Evolutionary conservation across 202 grass and related monocot species (phyloP).

Genomic region (Carex arenaria): DNA sequence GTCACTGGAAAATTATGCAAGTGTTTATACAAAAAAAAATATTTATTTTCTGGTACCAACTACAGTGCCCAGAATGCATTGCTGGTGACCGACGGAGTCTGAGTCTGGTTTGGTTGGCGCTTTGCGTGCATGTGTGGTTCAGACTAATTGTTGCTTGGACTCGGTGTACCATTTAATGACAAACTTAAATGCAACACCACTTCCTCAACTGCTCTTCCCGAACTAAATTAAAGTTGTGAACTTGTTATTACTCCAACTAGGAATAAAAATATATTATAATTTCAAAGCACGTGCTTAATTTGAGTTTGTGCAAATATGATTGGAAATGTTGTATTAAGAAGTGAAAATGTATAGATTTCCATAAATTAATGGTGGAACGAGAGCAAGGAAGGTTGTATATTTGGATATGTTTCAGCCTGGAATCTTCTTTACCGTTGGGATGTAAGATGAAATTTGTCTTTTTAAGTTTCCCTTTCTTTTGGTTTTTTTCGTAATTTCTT

Average conservation of each 20-base stretch:
- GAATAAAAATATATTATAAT: neutral
- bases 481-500: neutral
- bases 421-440: conserved; percentile 28
- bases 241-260: neutral
- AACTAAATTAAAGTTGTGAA: too few relatives aligned
- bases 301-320: neutral
- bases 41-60: neutral
- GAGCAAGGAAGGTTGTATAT: neutral
- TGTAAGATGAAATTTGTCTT: conserved; percentile 16
- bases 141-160: neutral
- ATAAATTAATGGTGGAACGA: neutral
- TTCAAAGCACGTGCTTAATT: neutral
- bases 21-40: too few relatives aligned
- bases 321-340: neutral
- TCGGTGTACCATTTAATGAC: neutral
- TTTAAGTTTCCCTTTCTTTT: neutral
- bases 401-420: conserved; percentile 2
- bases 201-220: neutral
- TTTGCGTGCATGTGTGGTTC: conserved; percentile 11
- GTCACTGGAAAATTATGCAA: too few relatives aligned
- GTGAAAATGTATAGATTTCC: neutral
- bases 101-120: conserved; percentile 27
- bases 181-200: neutral
- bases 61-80: neutral
- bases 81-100: conserved; percentile 17